Base-by-base conservation (phyloP, 257 asterid species). In the Dorcoceras hygrometricum region DNA sequence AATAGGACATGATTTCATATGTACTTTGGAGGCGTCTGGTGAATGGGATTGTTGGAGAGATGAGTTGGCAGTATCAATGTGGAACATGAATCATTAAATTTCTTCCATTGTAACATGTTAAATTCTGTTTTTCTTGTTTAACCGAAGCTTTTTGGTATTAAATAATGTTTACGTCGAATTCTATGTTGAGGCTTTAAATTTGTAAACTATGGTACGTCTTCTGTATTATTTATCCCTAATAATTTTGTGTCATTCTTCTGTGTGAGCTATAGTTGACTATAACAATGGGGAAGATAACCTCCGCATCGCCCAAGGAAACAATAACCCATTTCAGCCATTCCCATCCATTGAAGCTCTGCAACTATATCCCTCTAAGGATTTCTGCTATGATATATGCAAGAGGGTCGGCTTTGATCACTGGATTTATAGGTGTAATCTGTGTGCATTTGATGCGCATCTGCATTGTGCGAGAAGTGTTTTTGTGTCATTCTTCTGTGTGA, bases 401-500 rank as follows among this genome's bases (percentile, higher is more conserved):
- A 36, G 29, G 31, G 16, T 4, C 10, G 88, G 85, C 5, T 58
- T 69, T 0, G 62, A 69, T 8, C 83, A 79, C 34, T 86, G 96
- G 90, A 80, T 88, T 14, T 88, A 88, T 56, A 58, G 88, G 58
- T 86, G 94, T 48, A 43, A 7, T 1, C 9, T 48, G 1, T 88
- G 94, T 66, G 82, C 77, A 18, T 88, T 86, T 53, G 87, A 84
- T 56, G 85, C 80, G 18, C 94, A 88, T 67, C 63, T 88, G 81
- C 67, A 71, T 50, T 88, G 96, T 39, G 80, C 79, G 6, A 74
- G 62, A 8, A 57, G 57, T 18, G n/a, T n/a, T n/a, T n/a, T n/a
- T n/a, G n/a, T n/a, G n/a, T n/a, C 66, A n/a, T n/a, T n/a, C n/a
- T n/a, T n/a, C n/a, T n/a, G n/a, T 56, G 58, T 68, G 8, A 53